Conservation (phyloP, 2,329 filamentous ascomycete species). For the Penicillium brasilianum region DNA sequence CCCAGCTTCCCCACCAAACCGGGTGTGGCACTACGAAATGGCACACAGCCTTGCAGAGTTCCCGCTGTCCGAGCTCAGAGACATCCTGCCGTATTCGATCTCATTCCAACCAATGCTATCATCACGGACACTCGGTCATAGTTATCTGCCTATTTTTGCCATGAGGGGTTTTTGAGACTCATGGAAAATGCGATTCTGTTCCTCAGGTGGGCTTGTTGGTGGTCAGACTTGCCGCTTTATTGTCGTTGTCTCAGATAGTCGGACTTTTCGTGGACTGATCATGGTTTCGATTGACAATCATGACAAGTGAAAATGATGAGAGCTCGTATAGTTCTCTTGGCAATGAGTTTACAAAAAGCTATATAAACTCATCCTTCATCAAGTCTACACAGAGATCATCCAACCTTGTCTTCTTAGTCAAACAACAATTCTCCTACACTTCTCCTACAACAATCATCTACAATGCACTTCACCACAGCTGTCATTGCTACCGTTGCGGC, state of each 20-base stretch:
- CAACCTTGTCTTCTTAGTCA: not conserved
- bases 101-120: not conserved
- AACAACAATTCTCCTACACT: not conserved
- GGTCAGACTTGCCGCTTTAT: not conserved
- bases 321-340: not conserved
- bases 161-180: not conserved
- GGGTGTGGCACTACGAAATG: constrained; percentile 8
- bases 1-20: constrained; percentile 7
- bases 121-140: not conserved
- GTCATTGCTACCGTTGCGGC: constrained; percentile 38
- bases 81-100: not conserved
- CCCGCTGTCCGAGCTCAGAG: constrained; percentile 5
- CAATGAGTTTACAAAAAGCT: not conserved
- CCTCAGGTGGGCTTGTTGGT: not conserved
- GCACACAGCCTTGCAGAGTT: constrained; percentile 9
- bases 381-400: not conserved
- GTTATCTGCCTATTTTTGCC: not conserved
- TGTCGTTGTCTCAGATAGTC: not conserved
- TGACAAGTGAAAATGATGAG: not conserved
- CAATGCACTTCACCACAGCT: constrained; percentile 42
- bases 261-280: not conserved
- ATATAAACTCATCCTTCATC: not conserved
- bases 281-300: not conserved
- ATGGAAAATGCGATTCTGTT: not conserved
- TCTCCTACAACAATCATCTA: not conserved